phyloP scores from a whole-genome alignment of 1,139 yeast genomes.

The Yamadazyma sp. region DNA sequence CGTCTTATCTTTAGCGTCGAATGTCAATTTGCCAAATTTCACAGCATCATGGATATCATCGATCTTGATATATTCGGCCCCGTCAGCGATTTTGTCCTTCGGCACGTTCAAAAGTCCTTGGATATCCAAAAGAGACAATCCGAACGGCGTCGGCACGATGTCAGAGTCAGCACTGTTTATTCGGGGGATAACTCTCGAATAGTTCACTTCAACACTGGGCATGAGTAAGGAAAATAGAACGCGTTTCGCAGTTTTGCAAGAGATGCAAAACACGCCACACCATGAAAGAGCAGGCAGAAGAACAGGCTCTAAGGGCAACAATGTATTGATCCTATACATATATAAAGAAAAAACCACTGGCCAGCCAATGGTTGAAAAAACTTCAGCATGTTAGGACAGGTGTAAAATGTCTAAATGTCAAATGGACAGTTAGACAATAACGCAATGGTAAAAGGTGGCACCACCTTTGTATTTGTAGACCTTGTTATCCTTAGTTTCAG shows the following conservation, averaged over 20 bases:
- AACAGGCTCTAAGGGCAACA: neutral
- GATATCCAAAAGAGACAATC: slow-evolving; percentile 61
- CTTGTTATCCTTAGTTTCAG: slow-evolving; percentile 15
- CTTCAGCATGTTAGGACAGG: neutral
- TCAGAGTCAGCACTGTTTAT: slow-evolving; percentile 14
- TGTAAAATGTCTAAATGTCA: too few species aligned
- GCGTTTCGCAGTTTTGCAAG: neutral
- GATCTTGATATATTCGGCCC: slow-evolving; percentile 32
- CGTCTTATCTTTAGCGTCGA: slow-evolving; percentile 43
- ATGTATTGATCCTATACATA: neutral
- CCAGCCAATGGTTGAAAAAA: slow-evolving; percentile 1
- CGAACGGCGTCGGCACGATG: slow-evolving; percentile 52
- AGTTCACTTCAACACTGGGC: slow-evolving; percentile 32
- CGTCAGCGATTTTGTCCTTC: slow-evolving; percentile 20
- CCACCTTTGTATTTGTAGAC: slow-evolving; percentile 7
- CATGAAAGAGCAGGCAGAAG: too few species aligned
- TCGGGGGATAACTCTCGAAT: slow-evolving; percentile 23
- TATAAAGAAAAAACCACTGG: slow-evolving; percentile 2
- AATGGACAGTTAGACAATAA: slow-evolving; percentile 13
- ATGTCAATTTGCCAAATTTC: slow-evolving; percentile 55
- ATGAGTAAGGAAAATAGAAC: slow-evolving; percentile 10
- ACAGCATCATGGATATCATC: slow-evolving; percentile 48
- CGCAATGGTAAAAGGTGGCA: slow-evolving; percentile 11
- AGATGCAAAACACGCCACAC: neutral
- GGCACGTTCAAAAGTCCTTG: slow-evolving; percentile 72